These are phyloP conservation scores for Chlamydomonas schloesseri DNA, from an alignment of 139 green algal species.

Conservation along the genomic window DNA sequence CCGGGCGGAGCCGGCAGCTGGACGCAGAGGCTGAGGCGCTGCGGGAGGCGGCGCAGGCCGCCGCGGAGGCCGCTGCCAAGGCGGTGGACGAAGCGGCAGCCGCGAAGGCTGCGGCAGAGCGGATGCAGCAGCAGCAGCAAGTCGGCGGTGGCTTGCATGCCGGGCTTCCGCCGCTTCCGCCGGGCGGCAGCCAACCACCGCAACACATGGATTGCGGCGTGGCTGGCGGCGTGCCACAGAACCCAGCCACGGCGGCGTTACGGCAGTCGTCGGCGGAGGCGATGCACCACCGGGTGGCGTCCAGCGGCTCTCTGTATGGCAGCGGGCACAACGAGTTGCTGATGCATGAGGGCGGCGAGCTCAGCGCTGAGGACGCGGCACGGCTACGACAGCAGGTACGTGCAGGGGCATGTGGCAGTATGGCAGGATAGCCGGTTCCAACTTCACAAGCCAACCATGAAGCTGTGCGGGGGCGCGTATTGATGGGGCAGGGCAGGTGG, in stretches of 20 bases:
- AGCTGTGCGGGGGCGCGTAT: no score
- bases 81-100: not conserved
- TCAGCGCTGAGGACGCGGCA: not conserved
- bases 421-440: no score
- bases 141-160: no score
- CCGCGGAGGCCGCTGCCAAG: not conserved
- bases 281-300: not conserved
- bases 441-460: no score
- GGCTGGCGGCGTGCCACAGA: not conserved
- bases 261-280: no score
- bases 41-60: constrained; percentile 38
- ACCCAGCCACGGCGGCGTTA: no score
- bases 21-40: not conserved
- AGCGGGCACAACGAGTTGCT: not conserved
- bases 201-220: no score
- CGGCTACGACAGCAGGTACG: constrained; percentile 52
- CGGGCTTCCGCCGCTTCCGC: no score
- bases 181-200: no score
- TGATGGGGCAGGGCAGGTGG: no score
- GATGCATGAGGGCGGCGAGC: no score
- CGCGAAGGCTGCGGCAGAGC: not conserved
- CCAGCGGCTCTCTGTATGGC: not conserved
- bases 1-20: not conserved
- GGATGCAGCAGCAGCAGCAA: not conserved
- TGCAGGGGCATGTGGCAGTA: no score